Base-by-base conservation (phyloP, 345 rosid genomes). In the Sonneratia caseolaris region DNA sequence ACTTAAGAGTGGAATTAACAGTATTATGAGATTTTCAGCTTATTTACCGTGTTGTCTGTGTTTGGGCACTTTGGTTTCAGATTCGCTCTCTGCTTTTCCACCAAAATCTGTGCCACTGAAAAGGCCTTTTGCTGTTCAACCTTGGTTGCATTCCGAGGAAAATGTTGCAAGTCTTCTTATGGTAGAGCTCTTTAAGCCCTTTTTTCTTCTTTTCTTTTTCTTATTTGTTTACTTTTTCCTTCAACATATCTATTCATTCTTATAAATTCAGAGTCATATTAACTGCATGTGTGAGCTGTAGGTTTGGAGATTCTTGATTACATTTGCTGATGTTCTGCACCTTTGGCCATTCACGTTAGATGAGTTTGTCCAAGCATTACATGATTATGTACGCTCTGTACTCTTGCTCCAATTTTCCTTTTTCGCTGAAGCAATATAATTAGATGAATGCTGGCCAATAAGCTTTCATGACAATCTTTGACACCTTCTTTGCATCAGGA, bases 341-440 rank as follows among this genome's bases (percentile, higher is more conserved):
- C 80, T 93, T 72, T 93, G 98, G 98, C 95, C 98, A 67, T 93
- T 93, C 80, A 93, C 96, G 32, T 72, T 93, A 55, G 97, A 93
- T 81, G 97, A 93, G 87, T 88, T 90, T 81, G 80, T 86, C 72
- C 98, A 93, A 77, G 89, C 98, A 71, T 83, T 90, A 71, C 97
- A 93, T 85, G 98, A 93, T 76, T 82, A 85, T 76, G 97, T 90
- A 84, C 79, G 90, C 78, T 71, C 64, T 67, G 45, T 61, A 22
- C 48, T 59, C 62, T 37, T 35, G 3, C 37, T 37, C 2, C 36
- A n/a, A 36, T 56, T 48, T 48, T 69, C n/a, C 2, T 65, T 72
- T 42, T 59, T 35, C 37, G 13, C 3, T n/a, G 13, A 64, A 62
- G 68, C 43, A 37, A 37, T 19, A 7, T 24, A 49, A 19, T 78